Evolutionary conservation across 495 filamentous ascomycete genomes (phyloP).

Genomic region (Penicillium soppii): DNA sequence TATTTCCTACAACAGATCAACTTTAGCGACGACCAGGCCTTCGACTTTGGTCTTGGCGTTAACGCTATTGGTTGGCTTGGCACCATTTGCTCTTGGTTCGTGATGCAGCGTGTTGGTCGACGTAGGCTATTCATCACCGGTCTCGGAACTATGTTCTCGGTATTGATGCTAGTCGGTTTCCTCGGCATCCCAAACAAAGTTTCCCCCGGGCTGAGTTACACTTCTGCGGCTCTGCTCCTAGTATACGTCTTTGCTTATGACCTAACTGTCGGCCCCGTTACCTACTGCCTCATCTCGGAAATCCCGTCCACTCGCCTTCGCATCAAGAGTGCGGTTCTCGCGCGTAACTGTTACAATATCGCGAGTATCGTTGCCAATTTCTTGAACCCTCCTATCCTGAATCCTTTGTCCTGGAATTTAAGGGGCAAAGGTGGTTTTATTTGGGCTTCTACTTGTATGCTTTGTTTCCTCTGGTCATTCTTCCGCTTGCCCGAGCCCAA

Average conservation of each 20-base stretch:
- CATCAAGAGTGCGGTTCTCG: slow-evolving; percentile 69
- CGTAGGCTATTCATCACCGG: slow-evolving; percentile 67
- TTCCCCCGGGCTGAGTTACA: slow-evolving; percentile 49
- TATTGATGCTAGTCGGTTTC: slow-evolving; percentile 67
- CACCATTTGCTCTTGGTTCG: no score
- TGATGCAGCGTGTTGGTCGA: no score
- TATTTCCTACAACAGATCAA: slow-evolving; percentile 74
- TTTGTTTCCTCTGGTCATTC: slow-evolving; percentile 65
- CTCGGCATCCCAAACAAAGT: slow-evolving; percentile 56
- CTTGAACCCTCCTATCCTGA: slow-evolving; percentile 70
- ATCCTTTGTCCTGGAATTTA: slow-evolving; percentile 68
- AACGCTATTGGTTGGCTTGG: slow-evolving; percentile 70
- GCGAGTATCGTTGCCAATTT: slow-evolving; percentile 65
- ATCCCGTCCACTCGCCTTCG: slow-evolving; percentile 67
- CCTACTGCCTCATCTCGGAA: slow-evolving; percentile 71
- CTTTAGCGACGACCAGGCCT: slow-evolving; percentile 52
- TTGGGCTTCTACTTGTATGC: slow-evolving; percentile 66
- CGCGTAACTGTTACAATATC: slow-evolving; percentile 68
- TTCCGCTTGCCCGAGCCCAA: slow-evolving; percentile 68
- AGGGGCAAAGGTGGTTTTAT: slow-evolving; percentile 70
- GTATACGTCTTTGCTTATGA: slow-evolving; percentile 70
- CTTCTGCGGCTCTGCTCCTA: slow-evolving; percentile 66
- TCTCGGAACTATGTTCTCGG: slow-evolving; percentile 43
- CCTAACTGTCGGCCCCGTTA: slow-evolving; percentile 69
- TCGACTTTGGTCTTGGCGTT: slow-evolving; percentile 65